phyloP scores from a whole-genome alignment of 2,329 filamentous ascomycete species.

The Epichloe festucae region DNA sequence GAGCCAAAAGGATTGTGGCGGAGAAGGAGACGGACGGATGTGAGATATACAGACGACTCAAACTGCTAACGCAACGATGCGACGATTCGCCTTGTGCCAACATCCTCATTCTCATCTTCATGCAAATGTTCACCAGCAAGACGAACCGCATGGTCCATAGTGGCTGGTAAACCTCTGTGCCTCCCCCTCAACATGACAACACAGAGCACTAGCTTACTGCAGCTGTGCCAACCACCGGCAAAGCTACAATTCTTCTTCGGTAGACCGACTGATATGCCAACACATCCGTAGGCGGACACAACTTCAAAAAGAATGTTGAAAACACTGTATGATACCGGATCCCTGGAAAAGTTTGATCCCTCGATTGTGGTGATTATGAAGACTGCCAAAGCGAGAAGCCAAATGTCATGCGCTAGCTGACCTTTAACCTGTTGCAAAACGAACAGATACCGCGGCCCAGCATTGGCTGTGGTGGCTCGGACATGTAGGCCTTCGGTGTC shows the following conservation, averaged over 20 bases:
- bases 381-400: slow-evolving; percentile 49
- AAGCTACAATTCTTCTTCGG: slow-evolving; percentile 42
- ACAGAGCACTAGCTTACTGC: slow-evolving; percentile 45
- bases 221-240: slow-evolving; percentile 37
- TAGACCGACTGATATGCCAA: slow-evolving; percentile 46
- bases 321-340: slow-evolving; percentile 40
- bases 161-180: slow-evolving; percentile 39
- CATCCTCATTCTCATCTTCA: slow-evolving; percentile 18
- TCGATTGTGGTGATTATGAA: slow-evolving; percentile 49
- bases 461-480: neutral
- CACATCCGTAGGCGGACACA: slow-evolving; percentile 44
- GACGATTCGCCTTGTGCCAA: neutral
- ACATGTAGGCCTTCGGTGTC: neutral
- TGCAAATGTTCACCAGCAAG: slow-evolving; percentile 23
- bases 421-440: slow-evolving; percentile 46
- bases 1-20: slow-evolving; percentile 18
- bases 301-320: slow-evolving; percentile 48
- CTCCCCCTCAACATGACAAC: slow-evolving; percentile 42
- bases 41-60: slow-evolving; percentile 15
- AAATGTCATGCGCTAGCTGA: slow-evolving; percentile 54
- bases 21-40: slow-evolving; percentile 15
- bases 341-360: slow-evolving; percentile 20
- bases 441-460: slow-evolving; percentile 17
- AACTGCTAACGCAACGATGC: neutral
- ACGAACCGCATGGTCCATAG: slow-evolving; percentile 39